Evolutionary conservation across 805 yeast genomes (phyloP).

Genomic region (Candida odintsovae): DNA sequence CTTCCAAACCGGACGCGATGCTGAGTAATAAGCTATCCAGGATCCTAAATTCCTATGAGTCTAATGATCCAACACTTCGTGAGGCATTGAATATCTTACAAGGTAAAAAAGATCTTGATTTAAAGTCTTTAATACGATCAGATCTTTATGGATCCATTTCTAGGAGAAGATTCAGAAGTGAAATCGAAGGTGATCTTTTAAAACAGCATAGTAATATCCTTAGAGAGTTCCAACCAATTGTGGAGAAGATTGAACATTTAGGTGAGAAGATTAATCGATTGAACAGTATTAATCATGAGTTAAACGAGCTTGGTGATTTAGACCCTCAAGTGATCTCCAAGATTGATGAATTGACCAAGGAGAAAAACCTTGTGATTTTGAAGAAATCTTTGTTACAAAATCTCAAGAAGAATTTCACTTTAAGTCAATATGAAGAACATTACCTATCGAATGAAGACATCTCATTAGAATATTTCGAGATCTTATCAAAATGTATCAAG

Average conservation of each 20-base stretch:
- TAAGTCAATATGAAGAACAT: constrained; percentile 68
- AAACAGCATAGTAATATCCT: constrained; percentile 47
- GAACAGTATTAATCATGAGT: constrained; percentile 10
- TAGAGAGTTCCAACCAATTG: constrained; percentile 39
- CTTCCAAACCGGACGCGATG: constrained; percentile 18
- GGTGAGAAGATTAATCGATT: constrained; percentile 16
- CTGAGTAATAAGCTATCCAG: constrained; percentile 30
- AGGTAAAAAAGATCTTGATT: constrained; percentile 25
- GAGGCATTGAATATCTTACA: constrained; percentile 30
- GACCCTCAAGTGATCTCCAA: constrained; percentile 12
- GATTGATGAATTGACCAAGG: constrained; percentile 15
- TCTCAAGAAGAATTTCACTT: constrained; percentile 57
- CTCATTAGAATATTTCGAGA: constrained; percentile 50
- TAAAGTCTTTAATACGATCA: constrained; percentile 21
- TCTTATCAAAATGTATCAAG: constrained; percentile 53
- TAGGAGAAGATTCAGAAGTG: constrained; percentile 54
- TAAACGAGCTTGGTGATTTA: constrained; percentile 10
- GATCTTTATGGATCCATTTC: constrained; percentile 51
- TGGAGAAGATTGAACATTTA: constrained; percentile 33
- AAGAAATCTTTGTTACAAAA: constrained; percentile 47
- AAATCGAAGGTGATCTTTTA: constrained; percentile 54
- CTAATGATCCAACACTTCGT: constrained; percentile 27
- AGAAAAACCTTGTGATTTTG: constrained; percentile 24
- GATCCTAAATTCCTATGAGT: constrained; percentile 28
- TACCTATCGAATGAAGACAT: constrained; percentile 38